phyloP scores from a whole-genome alignment of 306 rosid species.

The Acacia acuminata region DNA sequence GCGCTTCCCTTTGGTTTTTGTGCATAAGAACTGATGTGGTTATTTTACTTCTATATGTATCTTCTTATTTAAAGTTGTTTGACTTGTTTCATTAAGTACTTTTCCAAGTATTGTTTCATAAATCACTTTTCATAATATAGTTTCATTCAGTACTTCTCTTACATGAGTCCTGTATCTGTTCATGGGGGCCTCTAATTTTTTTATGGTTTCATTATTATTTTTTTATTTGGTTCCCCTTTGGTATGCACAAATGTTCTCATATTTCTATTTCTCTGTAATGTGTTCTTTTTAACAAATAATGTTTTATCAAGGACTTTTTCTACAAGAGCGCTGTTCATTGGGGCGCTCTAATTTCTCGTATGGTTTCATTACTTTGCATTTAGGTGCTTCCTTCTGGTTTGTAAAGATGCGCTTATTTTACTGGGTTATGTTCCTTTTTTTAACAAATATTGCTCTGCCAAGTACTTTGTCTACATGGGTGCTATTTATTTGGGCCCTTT shows the following conservation, averaged over 20 bases:
- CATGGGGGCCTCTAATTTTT: neutral
- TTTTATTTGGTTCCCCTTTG: conserved; percentile 15
- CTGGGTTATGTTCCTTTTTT: too few species aligned
- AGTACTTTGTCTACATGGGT: too few species aligned
- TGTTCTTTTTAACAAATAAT: conserved; percentile 3
- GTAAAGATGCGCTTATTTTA: too few species aligned
- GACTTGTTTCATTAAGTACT: too few species aligned
- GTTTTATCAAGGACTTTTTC: neutral
- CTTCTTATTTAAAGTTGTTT: neutral
- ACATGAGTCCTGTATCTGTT: neutral
- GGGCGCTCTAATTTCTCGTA: too few species aligned
- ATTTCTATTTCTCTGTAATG: neutral
- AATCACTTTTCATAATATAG: neutral
- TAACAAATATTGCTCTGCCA: too few species aligned
- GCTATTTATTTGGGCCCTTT: too few species aligned
- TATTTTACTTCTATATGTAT: neutral
- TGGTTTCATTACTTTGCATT: too few species aligned
- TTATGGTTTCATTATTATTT: conserved; percentile 8
- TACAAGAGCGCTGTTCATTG: neutral
- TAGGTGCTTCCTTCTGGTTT: too few species aligned
- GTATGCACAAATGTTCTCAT: conserved; percentile 11
- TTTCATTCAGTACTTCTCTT: neutral
- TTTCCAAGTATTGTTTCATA: too few species aligned
- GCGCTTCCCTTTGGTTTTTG: conserved; percentile 23
- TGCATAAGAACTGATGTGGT: neutral